These are phyloP conservation scores for Podospora bellae-mahoneyi DNA, from an alignment of 495 filamentous ascomycete genomes.

Conservation along the genomic window DNA sequence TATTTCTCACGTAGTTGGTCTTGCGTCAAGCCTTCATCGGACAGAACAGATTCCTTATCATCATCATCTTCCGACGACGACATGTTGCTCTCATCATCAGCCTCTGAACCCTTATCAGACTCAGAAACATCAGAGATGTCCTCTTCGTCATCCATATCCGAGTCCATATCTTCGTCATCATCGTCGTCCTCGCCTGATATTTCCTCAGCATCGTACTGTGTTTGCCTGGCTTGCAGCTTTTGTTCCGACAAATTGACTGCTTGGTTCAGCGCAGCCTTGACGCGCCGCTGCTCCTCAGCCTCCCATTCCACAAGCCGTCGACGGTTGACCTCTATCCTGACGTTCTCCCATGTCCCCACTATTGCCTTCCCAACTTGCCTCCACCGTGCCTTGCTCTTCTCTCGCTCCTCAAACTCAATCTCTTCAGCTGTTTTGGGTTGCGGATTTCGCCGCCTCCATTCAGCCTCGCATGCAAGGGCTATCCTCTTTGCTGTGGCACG, in stretches of 20 bases:
- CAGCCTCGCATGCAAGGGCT: conserved; percentile 56
- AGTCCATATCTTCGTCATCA: conserved; percentile 51
- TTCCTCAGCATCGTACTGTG: conserved; percentile 47
- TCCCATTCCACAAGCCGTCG: conserved; percentile 73
- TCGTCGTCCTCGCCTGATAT: conserved; percentile 56
- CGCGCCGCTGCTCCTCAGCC: conserved; percentile 74
- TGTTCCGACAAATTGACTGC: conserved; percentile 69
- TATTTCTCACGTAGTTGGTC: conserved; percentile 80
- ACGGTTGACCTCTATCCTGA: conserved; percentile 70
- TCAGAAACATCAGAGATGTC: conserved; percentile 11
- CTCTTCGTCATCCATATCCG: conserved; percentile 38
- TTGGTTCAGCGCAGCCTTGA: conserved; percentile 77
- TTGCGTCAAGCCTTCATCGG: conserved; percentile 71
- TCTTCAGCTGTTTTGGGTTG: conserved; percentile 71
- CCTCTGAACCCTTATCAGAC: conserved; percentile 22
- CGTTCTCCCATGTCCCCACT: conserved; percentile 72
- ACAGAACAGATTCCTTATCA: conserved; percentile 56
- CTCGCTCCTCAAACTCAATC: conserved; percentile 54
- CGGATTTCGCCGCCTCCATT: conserved; percentile 63
- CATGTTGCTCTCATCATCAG: conserved; percentile 68
- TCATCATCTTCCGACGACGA: conserved; percentile 59
- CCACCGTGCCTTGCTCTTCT: conserved; percentile 53
- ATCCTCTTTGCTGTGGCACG: conserved; percentile 60
- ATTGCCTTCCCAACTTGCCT: conserved; percentile 68
- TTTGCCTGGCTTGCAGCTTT: conserved; percentile 52